These are phyloP conservation scores for Lactifluus volemus DNA, from an alignment of 768 basidiomycete species.

Conservation along the genomic window DNA sequence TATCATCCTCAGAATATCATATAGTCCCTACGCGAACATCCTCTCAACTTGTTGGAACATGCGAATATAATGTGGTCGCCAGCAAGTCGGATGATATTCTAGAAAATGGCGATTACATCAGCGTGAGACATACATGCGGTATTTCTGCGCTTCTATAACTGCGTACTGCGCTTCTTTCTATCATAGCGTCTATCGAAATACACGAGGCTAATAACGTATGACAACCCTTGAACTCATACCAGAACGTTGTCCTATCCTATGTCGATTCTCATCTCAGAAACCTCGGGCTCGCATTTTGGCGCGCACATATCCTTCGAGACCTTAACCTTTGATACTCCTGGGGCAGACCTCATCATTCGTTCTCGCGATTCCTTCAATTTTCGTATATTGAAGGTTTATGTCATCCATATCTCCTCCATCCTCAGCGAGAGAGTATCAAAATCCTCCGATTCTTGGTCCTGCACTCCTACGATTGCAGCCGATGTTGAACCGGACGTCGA, in stretches of 20 bases:
- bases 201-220: neutral
- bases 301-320: neutral
- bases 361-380: constrained; percentile 36
- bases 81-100: neutral
- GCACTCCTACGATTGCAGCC: neutral
- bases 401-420: constrained; percentile 36
- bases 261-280: neutral
- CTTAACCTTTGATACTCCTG: constrained; percentile 31
- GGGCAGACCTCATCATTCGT: constrained; percentile 36
- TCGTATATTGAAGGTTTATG: constrained; percentile 35
- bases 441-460: neutral
- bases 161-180: neutral
- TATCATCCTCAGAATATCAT: too few relatives aligned
- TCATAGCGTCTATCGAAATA: neutral
- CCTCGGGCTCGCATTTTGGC: neutral
- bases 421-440: constrained; percentile 25
- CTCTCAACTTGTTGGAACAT: too few relatives aligned
- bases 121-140: neutral
- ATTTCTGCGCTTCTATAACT: too few relatives aligned
- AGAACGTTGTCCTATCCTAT: neutral
- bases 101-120: neutral
- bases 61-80: too few relatives aligned
- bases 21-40: too few relatives aligned
- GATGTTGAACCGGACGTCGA: neutral
- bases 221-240: neutral